Percentiles rank a stretch among this genome's conserved stretches.
These are phyloP conservation scores for Podospora comata DNA, from an alignment of 495 filamentous ascomycete genomes.

Conservation along the genomic window DNA sequence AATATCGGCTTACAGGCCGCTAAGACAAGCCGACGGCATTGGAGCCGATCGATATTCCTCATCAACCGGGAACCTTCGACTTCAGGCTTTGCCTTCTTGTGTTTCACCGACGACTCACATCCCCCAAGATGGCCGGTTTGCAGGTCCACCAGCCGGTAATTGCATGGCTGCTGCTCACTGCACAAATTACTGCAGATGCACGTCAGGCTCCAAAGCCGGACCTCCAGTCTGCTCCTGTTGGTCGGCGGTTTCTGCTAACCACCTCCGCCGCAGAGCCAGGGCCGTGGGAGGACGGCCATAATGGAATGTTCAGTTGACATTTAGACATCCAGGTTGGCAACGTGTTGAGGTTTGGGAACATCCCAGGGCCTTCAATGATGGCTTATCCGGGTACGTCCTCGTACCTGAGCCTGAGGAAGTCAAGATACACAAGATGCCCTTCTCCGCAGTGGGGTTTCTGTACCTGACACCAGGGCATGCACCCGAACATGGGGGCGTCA, in stretches of 20 bases:
- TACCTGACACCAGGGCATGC: not conserved
- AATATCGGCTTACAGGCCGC: not conserved
- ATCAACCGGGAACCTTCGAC: not conserved
- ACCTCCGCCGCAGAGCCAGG: not conserved
- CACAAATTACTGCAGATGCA: not conserved
- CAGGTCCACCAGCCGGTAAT: not conserved
- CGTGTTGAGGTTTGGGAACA: too few relatives aligned
- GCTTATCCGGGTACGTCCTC: not conserved
- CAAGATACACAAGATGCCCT: not conserved
- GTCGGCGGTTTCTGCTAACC: too few relatives aligned
- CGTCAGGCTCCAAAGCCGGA: not conserved
- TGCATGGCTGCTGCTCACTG: not conserved
- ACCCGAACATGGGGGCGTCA: not conserved
- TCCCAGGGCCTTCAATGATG: not conserved
- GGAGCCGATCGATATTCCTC: not conserved
- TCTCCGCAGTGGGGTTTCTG: not conserved
- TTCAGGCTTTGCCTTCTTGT: not conserved
- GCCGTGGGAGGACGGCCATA: not conserved
- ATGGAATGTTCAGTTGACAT: not conserved
- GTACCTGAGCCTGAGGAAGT: not conserved
- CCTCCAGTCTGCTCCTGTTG: not conserved
- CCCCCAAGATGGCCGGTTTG: not conserved
- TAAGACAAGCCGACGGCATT: not conserved
- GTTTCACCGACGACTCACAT: not conserved
- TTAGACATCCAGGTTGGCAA: not conserved